Evolutionary conservation across 2,329 filamentous ascomycete genomes (phyloP).

Genomic region (Cryphonectria parasitica): DNA sequence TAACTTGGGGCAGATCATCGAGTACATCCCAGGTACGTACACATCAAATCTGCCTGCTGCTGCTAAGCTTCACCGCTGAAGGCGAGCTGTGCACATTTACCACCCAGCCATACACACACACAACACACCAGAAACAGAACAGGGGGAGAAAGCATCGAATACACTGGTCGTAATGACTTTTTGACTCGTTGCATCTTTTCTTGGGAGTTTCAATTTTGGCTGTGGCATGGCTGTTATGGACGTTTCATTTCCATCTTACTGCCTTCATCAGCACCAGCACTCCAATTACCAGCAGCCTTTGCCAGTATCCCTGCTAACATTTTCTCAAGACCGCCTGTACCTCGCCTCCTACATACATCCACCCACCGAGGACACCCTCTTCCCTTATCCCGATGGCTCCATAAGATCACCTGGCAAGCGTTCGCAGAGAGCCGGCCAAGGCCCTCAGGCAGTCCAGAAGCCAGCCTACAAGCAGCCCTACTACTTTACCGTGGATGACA

Average conservation of each 20-base stretch:
- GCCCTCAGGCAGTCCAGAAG: conserved; percentile 49
- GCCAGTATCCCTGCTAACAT: conserved; percentile 43
- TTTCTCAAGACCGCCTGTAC: conserved; percentile 80
- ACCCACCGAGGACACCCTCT: conserved; percentile 79
- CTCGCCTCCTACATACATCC: conserved; percentile 87
- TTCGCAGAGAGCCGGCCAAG: conserved; percentile 67
- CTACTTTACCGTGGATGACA: conserved; percentile 95
- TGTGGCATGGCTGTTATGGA: conserved; percentile 1
- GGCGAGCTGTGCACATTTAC: not conserved
- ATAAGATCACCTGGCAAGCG: conserved; percentile 75
- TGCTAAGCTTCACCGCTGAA: not conserved
- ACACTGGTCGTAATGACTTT: not conserved
- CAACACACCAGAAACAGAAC: not conserved
- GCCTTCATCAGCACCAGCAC: conserved; percentile 30
- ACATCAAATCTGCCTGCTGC: not conserved
- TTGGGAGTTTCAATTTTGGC: not conserved
- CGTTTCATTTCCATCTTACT: conserved; percentile 26
- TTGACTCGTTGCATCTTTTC: not conserved
- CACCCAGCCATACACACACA: not conserved
- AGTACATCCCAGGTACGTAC: conserved; percentile 87
- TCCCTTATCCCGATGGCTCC: conserved; percentile 72
- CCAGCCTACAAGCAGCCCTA: conserved; percentile 69
- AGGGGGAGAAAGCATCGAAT: not conserved
- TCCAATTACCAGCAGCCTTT: conserved; percentile 30
- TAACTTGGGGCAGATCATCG: conserved; percentile 86